Conservation (phyloP, 2,329 filamentous ascomycete species). For the Verticillium klebahnii region DNA sequence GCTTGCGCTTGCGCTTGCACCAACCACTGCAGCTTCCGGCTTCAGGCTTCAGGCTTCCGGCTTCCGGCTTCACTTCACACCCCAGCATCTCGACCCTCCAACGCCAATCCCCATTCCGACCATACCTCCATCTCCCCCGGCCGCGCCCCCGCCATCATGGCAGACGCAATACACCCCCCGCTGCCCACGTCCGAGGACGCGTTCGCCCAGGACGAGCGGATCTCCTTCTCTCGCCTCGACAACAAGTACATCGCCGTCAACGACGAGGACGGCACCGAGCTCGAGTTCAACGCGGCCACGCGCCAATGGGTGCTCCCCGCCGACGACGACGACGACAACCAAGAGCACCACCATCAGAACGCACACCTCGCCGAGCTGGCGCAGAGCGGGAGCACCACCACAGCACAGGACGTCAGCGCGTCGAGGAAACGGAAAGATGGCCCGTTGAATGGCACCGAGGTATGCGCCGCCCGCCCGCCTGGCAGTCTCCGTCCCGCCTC, state of each 20-base stretch:
- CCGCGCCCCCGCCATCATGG: slow-evolving; percentile 1
- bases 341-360: slow-evolving; percentile 26
- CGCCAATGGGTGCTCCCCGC: slow-evolving; percentile 71
- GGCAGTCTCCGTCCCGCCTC: not conserved
- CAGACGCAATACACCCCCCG: slow-evolving; percentile 23
- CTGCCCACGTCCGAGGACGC: slow-evolving; percentile 60
- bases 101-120: not conserved
- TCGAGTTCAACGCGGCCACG: slow-evolving; percentile 68
- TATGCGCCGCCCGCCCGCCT: slow-evolving; percentile 26
- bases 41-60: not conserved
- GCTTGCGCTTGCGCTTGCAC: too few relatives aligned
- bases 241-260: slow-evolving; percentile 80
- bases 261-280: slow-evolving; percentile 72
- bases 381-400: slow-evolving; percentile 11
- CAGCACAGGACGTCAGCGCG: slow-evolving; percentile 16
- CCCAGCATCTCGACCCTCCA: not conserved
- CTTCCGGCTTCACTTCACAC: not conserved
- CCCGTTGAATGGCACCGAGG: slow-evolving; percentile 32
- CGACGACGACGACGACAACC: slow-evolving; percentile 36
- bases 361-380: slow-evolving; percentile 22
- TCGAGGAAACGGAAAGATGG: slow-evolving; percentile 40
- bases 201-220: slow-evolving; percentile 74
- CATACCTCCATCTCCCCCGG: not conserved
- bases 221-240: slow-evolving; percentile 82
- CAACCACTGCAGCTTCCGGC: not conserved